Evolutionary conservation across 305 asterid genomes (phyloP).

Genomic region (Fraxinus albicans): DNA sequence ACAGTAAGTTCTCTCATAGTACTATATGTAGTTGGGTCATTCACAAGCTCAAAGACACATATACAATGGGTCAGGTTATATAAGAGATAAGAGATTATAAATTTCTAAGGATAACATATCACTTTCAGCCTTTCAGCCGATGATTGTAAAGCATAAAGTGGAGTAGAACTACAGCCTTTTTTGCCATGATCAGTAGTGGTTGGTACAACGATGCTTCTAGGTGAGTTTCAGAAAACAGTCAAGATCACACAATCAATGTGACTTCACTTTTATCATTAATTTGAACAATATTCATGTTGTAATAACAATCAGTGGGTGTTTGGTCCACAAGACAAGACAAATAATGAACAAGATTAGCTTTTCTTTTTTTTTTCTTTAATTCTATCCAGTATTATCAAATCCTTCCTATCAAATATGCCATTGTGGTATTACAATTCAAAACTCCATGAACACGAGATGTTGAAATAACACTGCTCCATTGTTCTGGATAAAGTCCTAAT

Average conservation of each 20-base stretch:
- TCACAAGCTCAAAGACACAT: neutral
- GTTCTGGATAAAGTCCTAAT: neutral
- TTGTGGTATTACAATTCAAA: neutral
- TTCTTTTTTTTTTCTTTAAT: neutral
- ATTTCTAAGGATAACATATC: neutral
- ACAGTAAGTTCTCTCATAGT: neutral
- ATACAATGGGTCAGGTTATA: neutral
- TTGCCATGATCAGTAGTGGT: neutral
- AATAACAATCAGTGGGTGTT: neutral
- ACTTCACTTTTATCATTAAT: constrained; percentile 1
- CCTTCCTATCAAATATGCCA: neutral
- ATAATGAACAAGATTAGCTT: neutral
- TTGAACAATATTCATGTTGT: neutral
- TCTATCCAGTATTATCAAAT: neutral
- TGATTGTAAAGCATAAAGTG: neutral
- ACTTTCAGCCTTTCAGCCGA: neutral
- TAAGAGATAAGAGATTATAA: neutral
- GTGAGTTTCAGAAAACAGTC: neutral
- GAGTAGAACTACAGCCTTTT: neutral
- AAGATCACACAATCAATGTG: constrained; percentile 4
- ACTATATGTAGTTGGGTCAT: neutral
- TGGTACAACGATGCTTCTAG: neutral
- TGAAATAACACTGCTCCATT: neutral
- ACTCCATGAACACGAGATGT: neutral
- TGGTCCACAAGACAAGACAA: neutral